Evolutionary conservation across 129 eudicot genomes (phyloP), one percentile per base, ranked within the genome.

Genomic region (Helianthus tuberosus): DNA sequence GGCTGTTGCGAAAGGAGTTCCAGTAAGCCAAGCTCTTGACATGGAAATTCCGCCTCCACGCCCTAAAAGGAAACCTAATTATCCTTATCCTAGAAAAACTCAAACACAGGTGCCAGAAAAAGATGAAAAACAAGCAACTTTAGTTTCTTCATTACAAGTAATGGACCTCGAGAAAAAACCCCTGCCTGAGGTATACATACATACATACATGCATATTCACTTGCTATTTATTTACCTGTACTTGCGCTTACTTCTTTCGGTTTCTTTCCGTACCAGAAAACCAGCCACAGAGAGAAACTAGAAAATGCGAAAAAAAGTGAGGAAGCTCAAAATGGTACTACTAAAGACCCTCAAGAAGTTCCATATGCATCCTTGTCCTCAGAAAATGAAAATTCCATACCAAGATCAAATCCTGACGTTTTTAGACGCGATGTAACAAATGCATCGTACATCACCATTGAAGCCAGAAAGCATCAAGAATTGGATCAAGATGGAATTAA

Each of bases 31-130:
- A 73, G 86, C 96, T 76, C 83, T 86, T 70, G 96, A 91, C 83
- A 88, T 94, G 62, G 97, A 91, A 70, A 94, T 94, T 76, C 99
- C 99, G 69, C 99, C 99, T 53, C 99, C 99, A 71, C 89, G 99
- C 46, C 99, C 99, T 64, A 94, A 94, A 89, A 83, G 99, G 84
- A 94, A 94, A 80, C 99, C 99, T 15, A 85, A 81, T 72, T 88
- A 85, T 89, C 99, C 97, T n/a, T 94, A 94, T 84, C 99, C 99
- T 80, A 85, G 99, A 48, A 94, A 94, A 79, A 65, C 69, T 61
- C 73, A 83, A 47, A 8, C 70, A 46, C 92, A 84, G 64, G 79
- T 77, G 69, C 81, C 64, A 78, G 81, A 75, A 35, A 89, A 86
- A 70, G 88, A 85, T 67, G 93, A 77, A 59, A 86, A 74, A 71